Evolutionary conservation across 2,329 filamentous ascomycete species (phyloP).

Genomic region (Penicillium sp.): DNA sequence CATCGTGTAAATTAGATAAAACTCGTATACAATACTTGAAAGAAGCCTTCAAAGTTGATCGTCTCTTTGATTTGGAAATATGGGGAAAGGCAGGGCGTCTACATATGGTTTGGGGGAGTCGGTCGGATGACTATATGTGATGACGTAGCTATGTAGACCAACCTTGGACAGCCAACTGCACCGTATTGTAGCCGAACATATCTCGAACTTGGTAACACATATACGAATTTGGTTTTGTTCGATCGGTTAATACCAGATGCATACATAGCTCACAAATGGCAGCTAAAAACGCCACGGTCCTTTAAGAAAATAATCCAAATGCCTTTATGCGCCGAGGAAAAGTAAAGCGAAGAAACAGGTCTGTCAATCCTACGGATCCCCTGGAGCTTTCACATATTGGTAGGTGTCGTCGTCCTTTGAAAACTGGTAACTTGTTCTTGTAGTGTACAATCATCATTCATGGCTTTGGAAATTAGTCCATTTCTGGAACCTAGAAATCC

Average conservation of each 20-base stretch:
- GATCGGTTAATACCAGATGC: not conserved
- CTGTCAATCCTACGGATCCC: not conserved
- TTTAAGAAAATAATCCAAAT: not conserved
- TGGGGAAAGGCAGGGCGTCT: not conserved
- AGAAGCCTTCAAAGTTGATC: not conserved
- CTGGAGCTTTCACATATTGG: not conserved
- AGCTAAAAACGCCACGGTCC: not conserved
- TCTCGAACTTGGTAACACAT: no score
- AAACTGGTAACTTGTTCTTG: not conserved
- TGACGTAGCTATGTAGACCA: constrained; percentile 21
- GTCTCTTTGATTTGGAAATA: not conserved
- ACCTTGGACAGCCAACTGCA: not conserved
- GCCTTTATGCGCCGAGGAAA: not conserved
- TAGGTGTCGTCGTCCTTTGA: not conserved
- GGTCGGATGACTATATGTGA: constrained; percentile 17
- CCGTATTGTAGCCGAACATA: not conserved
- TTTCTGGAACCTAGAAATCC: constrained; percentile 27
- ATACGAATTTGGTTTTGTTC: not conserved
- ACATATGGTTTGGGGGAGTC: not conserved
- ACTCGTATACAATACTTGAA: not conserved
- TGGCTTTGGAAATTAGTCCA: constrained; percentile 9
- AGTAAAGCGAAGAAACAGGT: not conserved
- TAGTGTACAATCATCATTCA: constrained; percentile 34
- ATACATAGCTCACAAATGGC: not conserved
- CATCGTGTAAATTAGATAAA: constrained; percentile 36